Percentiles rank a stretch among this genome's conserved stretches.
Conservation (phyloP, 805 yeast species). For the Candida cerambycidarum region DNA sequence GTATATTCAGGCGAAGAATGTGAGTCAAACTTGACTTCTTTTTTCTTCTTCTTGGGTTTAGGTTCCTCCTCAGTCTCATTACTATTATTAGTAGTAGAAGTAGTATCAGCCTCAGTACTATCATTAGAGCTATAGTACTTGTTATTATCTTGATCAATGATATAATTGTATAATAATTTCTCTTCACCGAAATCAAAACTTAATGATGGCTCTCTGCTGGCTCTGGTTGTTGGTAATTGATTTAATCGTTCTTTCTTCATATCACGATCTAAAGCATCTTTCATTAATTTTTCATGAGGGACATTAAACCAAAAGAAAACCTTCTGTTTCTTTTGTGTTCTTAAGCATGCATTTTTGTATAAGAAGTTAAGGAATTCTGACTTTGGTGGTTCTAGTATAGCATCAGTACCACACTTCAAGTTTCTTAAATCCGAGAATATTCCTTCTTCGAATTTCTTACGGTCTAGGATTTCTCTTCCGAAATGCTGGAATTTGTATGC, state of each 20-base stretch:
- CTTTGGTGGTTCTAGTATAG: conserved; percentile 82
- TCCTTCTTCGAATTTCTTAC: conserved; percentile 96
- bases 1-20: conserved; percentile 13
- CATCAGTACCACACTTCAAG: conserved; percentile 82
- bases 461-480: conserved; percentile 79
- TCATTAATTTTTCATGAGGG: conserved; percentile 87
- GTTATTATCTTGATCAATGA: conserved; percentile 35
- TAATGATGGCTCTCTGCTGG: conserved; percentile 75
- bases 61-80: conserved; percentile 1
- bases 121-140: conserved; percentile 27
- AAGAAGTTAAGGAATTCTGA: conserved; percentile 81
- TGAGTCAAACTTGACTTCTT: conserved; percentile 6
- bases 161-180: conserved; percentile 53
- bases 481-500: conserved; percentile 86
- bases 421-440: conserved; percentile 87
- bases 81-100: conserved; percentile 7
- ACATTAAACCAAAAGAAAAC: conserved; percentile 97
- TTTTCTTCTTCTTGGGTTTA: neutral
- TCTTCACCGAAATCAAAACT: conserved; percentile 67
- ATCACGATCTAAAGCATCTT: conserved; percentile 92
- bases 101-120: conserved; percentile 9
- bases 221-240: conserved; percentile 69
- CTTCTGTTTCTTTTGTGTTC: conserved; percentile 96
- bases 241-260: conserved; percentile 67
- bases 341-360: conserved; percentile 79